Conservation (phyloP, 148 eudicot species). For the Spergularia bocconei region DNA sequence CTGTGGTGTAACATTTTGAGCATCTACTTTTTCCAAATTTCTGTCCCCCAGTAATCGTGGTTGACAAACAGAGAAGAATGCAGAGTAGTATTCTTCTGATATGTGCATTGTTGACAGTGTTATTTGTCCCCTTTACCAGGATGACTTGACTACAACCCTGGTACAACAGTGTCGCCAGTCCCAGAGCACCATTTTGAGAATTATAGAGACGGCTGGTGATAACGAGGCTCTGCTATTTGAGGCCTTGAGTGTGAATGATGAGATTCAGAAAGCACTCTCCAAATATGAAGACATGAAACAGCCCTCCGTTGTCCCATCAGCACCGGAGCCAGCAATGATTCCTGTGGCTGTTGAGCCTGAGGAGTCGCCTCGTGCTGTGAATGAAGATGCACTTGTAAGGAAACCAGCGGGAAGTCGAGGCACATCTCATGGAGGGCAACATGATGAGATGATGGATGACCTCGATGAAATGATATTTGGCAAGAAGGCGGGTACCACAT, state of each 20-base stretch:
- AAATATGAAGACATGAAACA: slow-evolving; percentile 78
- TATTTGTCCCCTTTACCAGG: slow-evolving; percentile 44
- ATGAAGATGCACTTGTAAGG: slow-evolving; percentile 67
- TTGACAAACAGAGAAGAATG: neutral
- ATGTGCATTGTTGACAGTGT: neutral
- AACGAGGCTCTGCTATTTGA: slow-evolving; percentile 92
- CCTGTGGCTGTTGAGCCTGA: slow-evolving; percentile 92
- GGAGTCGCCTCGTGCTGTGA: slow-evolving; percentile 61
- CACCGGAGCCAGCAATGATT: slow-evolving; percentile 86
- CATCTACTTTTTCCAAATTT: neutral
- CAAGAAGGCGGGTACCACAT: slow-evolving; percentile 53
- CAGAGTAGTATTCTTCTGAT: neutral
- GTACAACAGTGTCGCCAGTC: slow-evolving; percentile 81
- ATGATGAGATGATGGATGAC: slow-evolving; percentile 93
- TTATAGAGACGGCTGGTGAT: slow-evolving; percentile 81
- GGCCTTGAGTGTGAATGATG: slow-evolving; percentile 94
- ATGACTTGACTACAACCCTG: slow-evolving; percentile 82
- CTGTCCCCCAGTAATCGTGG: neutral
- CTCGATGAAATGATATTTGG: slow-evolving; percentile 98
- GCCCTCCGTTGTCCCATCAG: slow-evolving; percentile 41
- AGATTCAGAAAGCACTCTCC: slow-evolving; percentile 72
- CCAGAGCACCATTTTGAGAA: slow-evolving; percentile 66
- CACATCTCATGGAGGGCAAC: slow-evolving; percentile 45
- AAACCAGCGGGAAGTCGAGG: slow-evolving; percentile 48
- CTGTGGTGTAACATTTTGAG: neutral